Evolutionary conservation across 1,284 basidiomycete genomes (phyloP).

Genomic region (Austroboletus niveus): DNA sequence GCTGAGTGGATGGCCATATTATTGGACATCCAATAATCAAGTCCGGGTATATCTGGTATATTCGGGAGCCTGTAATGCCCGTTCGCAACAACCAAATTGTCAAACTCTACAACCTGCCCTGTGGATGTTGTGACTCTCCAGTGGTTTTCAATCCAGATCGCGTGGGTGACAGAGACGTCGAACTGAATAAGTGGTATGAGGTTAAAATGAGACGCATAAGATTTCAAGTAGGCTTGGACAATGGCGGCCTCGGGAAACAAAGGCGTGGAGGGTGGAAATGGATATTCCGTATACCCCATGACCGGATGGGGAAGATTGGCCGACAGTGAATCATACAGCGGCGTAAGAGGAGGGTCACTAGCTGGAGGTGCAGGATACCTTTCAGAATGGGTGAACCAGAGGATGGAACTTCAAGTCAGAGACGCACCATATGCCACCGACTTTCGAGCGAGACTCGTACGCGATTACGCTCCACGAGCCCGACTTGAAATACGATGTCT

Average conservation of each 20-base stretch:
- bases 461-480: constrained; percentile 56
- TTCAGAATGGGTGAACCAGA: constrained; percentile 1
- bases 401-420: neutral
- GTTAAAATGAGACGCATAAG: constrained; percentile 57
- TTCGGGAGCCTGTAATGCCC: constrained; percentile 68
- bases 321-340: constrained; percentile 72
- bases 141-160: constrained; percentile 40
- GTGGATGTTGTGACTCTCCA: constrained; percentile 51
- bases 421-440: constrained; percentile 72
- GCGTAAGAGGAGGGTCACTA: constrained; percentile 56
- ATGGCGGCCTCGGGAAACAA: constrained; percentile 58
- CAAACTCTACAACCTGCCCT: constrained; percentile 44
- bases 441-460: constrained; percentile 60
- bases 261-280: constrained; percentile 67
- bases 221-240: constrained; percentile 60
- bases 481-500: constrained; percentile 52
- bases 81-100: constrained; percentile 67
- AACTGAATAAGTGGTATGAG: constrained; percentile 56
- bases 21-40: constrained; percentile 52
- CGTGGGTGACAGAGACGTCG: constrained; percentile 45
- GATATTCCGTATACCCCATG: constrained; percentile 63
- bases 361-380: constrained; percentile 57
- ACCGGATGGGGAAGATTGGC: constrained; percentile 75
- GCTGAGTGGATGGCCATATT: constrained; percentile 59
- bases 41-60: constrained; percentile 56